Base-by-base conservation (phyloP, 1,284 basidiomycete species). In the Cryptococcus hybrid region DNA sequence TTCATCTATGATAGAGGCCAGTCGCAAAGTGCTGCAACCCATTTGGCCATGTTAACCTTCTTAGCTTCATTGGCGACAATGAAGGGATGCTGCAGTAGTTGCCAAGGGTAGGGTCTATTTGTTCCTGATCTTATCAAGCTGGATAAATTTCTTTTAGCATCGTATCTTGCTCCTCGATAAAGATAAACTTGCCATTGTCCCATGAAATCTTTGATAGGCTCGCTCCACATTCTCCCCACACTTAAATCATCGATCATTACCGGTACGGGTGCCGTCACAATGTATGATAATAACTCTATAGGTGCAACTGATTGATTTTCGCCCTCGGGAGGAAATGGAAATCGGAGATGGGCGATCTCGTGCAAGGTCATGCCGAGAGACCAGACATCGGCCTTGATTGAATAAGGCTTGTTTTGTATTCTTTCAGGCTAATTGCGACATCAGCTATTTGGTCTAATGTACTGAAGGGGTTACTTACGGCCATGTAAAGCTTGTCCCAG, bases 371-470 rank as follows among this genome's bases (percentile, higher is more conserved):
- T 85, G 24, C 94, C 95, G 36, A 92, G 88, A 1, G 94, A 97
- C 94, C 94, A 99, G n/a, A 99, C 93, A 74, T 99, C 94, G 30
- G 93, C 91, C 54, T 89, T 87, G 73, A 97, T 96, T 36, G 89
- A 89, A 77, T 98, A 98, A 53, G 88, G 85, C 56, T 88, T 82
- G 7, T 93, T 93, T 56, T 86, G 86, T 66, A 98, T 93, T 51
- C 95, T 86, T 77, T 98, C 95, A 47, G 95, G 95, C 88, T 94
- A 13, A 3, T 9, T 11, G 11, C 30, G 4, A n/a, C 11, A 42
- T 44, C 48, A 56, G 35, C 47, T 18, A 12, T 40, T 7, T 48
- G 1, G 35, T 35, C n/a, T 38, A 58, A 53, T 45, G 55, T 51
- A 6, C 4, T 40, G 12, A 43, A 52, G 51, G 24, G 47, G 36